These are phyloP conservation scores for Calycina herbarum DNA, from an alignment of 2,329 filamentous ascomycete genomes.

Conservation along the genomic window DNA sequence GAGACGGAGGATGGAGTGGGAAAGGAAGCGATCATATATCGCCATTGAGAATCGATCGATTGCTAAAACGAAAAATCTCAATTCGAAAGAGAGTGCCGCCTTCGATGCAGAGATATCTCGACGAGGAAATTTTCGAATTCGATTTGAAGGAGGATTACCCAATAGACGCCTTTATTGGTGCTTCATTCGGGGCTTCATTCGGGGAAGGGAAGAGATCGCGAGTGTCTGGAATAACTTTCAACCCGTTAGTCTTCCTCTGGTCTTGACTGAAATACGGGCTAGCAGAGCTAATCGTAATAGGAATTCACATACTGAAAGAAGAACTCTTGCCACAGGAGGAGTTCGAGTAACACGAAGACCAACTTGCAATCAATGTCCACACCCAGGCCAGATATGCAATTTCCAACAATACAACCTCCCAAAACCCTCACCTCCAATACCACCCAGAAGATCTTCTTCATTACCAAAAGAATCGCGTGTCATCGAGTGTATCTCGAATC, in stretches of 20 bases:
- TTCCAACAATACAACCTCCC: conserved; percentile 13
- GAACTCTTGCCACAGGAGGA: conserved; percentile 5
- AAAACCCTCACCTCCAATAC: conserved; percentile 17
- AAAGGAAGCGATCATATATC: conserved; percentile 12
- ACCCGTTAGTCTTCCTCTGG: conserved; percentile 3
- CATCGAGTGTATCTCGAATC: conserved; percentile 15
- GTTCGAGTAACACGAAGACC: conserved; percentile 7
- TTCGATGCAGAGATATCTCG: conserved; percentile 9
- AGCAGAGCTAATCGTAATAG: conserved; percentile 8
- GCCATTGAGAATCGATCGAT: conserved; percentile 14
- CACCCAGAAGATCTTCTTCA: conserved; percentile 20
- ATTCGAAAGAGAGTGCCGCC: conserved; percentile 11
- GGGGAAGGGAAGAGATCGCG: neutral
- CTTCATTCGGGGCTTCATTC: neutral
- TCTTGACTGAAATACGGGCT: neutral
- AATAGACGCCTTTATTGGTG: neutral
- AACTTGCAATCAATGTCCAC: conserved; percentile 17
- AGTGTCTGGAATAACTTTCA: neutral
- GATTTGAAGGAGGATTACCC: neutral
- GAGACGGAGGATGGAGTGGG: neutral
- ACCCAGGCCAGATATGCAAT: conserved; percentile 12
- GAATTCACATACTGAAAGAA: neutral
- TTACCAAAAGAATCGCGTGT: conserved; percentile 16
- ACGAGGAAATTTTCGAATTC: neutral
- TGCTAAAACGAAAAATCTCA: conserved; percentile 14